A percentile compares a stretch with the other conserved stretches of the same genome.
These are phyloP conservation scores for Wallacemonas sp. DNA, from an alignment of 208 protist genomes.

Conservation along the genomic window DNA sequence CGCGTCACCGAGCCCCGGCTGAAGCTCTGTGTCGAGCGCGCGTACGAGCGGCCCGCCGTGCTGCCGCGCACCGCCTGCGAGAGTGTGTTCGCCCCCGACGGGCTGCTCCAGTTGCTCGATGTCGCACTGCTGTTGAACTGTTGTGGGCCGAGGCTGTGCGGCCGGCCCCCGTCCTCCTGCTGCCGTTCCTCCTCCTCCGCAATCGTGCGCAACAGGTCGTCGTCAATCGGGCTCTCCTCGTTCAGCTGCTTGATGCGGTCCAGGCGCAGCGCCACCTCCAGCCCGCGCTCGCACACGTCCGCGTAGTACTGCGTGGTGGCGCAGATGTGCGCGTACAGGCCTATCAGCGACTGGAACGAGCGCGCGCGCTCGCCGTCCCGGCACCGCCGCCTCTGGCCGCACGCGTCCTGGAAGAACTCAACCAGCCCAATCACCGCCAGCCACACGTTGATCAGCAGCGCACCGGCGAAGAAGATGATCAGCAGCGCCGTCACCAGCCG, in stretches of 20 bases:
- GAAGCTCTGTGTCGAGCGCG: not conserved
- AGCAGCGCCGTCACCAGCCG: conserved; percentile 18
- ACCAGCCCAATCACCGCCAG: not conserved
- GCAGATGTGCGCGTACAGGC: conserved; percentile 16
- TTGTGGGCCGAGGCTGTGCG: not conserved
- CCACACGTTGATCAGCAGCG: conserved; percentile 18
- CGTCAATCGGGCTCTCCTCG: conserved; percentile 14
- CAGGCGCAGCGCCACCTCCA: conserved; percentile 22
- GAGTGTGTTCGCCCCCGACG: not conserved
- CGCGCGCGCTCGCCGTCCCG: not conserved
- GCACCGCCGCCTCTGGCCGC: not conserved
- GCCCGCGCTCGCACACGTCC: conserved; percentile 11
- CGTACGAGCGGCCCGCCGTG: not conserved
- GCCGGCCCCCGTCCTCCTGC: not conserved
- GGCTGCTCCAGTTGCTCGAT: not conserved
- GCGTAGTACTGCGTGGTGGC: conserved; percentile 18
- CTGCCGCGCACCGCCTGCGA: not conserved
- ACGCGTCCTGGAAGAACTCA: not conserved
- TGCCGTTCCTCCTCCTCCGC: conserved; percentile 2
- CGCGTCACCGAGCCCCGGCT: not conserved
- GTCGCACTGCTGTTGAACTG: not conserved
- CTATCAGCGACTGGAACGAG: conserved; percentile 16
- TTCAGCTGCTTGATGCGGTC: conserved; percentile 19
- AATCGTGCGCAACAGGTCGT: conserved; percentile 9
- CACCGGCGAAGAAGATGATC: conserved; percentile 18